A percentile compares a stretch with the other conserved stretches of the same genome.
These are phyloP conservation scores for Pseudisothecium myosuroides DNA, from an alignment of 225 moss, liverwort and hornwort species.

Conservation along the genomic window DNA sequence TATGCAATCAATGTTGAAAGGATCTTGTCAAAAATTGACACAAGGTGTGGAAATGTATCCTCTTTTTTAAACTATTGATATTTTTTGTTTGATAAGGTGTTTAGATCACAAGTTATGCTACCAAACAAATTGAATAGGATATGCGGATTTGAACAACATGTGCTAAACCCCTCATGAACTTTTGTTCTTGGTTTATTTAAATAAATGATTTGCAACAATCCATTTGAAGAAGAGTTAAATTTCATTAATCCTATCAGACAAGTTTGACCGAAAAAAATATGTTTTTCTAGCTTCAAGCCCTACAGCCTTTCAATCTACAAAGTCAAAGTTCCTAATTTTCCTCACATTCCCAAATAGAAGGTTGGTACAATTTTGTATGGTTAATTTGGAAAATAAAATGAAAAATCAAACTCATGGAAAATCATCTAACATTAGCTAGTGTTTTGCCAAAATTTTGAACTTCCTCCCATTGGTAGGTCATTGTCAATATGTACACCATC, in stretches of 20 bases:
- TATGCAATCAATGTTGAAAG: neutral
- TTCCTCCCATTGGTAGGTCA: neutral
- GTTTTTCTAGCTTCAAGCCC: neutral
- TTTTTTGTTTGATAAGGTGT: fast-evolving
- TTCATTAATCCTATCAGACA: fast-evolving
- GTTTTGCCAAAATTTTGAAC: fast-evolving
- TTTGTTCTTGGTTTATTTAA: neutral
- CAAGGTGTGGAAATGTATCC: fast-evolving
- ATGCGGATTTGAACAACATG: fast-evolving
- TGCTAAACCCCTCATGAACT: neutral
- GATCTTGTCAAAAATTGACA: neutral
- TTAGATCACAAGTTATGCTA: neutral
- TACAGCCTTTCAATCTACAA: neutral
- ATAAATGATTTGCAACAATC: neutral
- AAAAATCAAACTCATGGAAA: neutral
- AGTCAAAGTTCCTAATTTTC: neutral
- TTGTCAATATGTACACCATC: neutral
- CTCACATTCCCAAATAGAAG: neutral
- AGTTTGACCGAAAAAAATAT: neutral
- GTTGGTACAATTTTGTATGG: neutral
- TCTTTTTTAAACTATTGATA: neutral
- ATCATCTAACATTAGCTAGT: neutral
- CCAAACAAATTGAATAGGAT: neutral
- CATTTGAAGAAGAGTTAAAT: no score
- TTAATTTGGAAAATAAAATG: no score